Conservation (phyloP, 2,329 filamentous ascomycete species). For the Teratosphaeria destructans region DNA sequence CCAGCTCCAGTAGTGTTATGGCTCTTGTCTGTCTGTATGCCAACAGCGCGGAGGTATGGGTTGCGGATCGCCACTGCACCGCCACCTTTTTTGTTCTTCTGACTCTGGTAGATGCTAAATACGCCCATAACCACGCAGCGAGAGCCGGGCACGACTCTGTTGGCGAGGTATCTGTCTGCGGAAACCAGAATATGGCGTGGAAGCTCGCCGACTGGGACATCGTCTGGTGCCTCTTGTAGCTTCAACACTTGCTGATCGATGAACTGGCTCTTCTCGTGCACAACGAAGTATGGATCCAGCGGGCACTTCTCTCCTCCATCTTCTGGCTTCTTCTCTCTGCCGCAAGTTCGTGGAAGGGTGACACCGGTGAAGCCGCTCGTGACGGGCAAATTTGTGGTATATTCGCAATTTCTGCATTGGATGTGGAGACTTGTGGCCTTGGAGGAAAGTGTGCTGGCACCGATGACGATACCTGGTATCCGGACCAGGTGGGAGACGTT, state of each 20-base stretch:
- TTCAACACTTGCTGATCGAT: constrained; percentile 98
- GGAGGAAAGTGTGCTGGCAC: constrained; percentile 89
- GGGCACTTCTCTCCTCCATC: constrained; percentile 71
- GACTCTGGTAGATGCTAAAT: constrained; percentile 90
- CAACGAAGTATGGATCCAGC: constrained; percentile 88
- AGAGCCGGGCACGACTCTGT: constrained; percentile 88
- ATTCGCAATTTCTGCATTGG: constrained; percentile 76
- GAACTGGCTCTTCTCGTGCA: constrained; percentile 88
- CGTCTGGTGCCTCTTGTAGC: constrained; percentile 91
- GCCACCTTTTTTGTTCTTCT: constrained; percentile 68
- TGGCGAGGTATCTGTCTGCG: constrained; percentile 91
- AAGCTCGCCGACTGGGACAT: constrained; percentile 92
- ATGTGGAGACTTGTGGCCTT: constrained; percentile 83
- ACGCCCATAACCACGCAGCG: constrained; percentile 93
- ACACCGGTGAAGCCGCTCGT: constrained; percentile 81
- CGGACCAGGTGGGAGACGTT: constrained; percentile 91
- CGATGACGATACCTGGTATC: constrained; percentile 95
- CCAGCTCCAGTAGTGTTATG: constrained; percentile 63
- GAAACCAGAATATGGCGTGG: constrained; percentile 91
- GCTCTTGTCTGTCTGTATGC: constrained; percentile 82
- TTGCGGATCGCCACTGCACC: constrained; percentile 90
- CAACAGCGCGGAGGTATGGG: constrained; percentile 85
- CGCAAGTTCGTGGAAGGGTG: constrained; percentile 71
- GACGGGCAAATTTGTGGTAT: constrained; percentile 60
- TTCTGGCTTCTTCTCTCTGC: constrained; percentile 35